These are phyloP conservation scores for Myxozyma neotropica DNA, from an alignment of 805 yeast species.

Conservation along the genomic window DNA sequence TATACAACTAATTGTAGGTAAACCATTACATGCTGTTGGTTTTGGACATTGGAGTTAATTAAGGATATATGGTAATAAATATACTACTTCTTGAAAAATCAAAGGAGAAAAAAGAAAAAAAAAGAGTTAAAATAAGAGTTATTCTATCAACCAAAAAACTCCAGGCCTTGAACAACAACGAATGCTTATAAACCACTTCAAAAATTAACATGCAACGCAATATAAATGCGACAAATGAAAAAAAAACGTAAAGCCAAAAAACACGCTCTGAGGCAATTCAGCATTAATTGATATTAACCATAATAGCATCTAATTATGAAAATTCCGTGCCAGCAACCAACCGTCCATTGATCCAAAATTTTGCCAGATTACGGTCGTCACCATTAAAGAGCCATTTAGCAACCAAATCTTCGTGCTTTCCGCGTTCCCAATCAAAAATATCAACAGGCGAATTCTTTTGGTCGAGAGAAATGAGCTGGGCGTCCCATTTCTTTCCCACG, in stretches of 20 bases:
- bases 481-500: slow-evolving; percentile 80
- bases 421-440: slow-evolving; percentile 61
- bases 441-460: slow-evolving; percentile 62
- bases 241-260: neutral
- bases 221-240: neutral
- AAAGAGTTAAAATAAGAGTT: no score
- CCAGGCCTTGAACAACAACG: neutral
- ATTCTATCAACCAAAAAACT: slow-evolving; percentile 1
- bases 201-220: neutral
- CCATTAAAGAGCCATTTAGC: slow-evolving; percentile 93
- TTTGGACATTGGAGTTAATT: neutral
- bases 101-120: no score
- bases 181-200: neutral
- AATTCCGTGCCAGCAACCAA: slow-evolving; percentile 51
- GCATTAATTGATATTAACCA: neutral
- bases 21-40: neutral
- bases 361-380: slow-evolving; percentile 82
- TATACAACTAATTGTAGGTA: neutral
- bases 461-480: slow-evolving; percentile 70
- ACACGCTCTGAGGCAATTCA: neutral
- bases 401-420: slow-evolving; percentile 57
- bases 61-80: no score
- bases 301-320: neutral
- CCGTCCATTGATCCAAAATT: slow-evolving; percentile 83
- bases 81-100: no score